These are phyloP conservation scores for Colletotrichum costaricense DNA, from an alignment of 2,329 filamentous ascomycete genomes.

Conservation along the genomic window DNA sequence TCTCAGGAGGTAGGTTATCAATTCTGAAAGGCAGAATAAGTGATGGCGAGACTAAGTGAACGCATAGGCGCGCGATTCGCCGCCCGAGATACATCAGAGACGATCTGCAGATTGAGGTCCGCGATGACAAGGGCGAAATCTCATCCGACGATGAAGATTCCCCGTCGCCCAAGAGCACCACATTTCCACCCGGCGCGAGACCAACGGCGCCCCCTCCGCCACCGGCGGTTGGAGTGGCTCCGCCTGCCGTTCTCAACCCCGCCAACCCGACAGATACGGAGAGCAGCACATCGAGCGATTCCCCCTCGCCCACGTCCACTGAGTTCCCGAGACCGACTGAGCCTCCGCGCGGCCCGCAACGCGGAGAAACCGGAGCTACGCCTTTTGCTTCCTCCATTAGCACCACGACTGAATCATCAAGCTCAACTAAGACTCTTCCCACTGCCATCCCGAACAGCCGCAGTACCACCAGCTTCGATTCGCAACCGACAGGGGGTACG, in stretches of 20 bases:
- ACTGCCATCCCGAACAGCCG: conserved; percentile 8
- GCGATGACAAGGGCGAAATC: background rate
- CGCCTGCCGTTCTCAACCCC: conserved; percentile 17
- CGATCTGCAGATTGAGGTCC: conserved; percentile 23
- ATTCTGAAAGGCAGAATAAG: background rate
- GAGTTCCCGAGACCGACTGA: background rate
- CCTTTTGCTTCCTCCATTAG: background rate
- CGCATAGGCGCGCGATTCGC: conserved; percentile 10
- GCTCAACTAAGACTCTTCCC: background rate
- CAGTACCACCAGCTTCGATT: background rate
- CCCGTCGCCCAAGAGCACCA: conserved; percentile 12
- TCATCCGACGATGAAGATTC: conserved; percentile 31
- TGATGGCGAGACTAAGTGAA: background rate
- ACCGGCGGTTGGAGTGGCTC: background rate
- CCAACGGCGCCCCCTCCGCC: conserved; percentile 3
- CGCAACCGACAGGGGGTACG: background rate
- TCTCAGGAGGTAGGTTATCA: conserved; percentile 22
- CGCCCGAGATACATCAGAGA: conserved; percentile 8
- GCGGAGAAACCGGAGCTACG: background rate
- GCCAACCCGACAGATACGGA: conserved; percentile 17
- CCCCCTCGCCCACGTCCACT: background rate
- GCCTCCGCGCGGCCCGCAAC: background rate
- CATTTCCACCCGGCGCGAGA: conserved; percentile 8
- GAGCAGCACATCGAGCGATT: background rate
- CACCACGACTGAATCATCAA: background rate